phyloP scores from a whole-genome alignment of 2,329 filamentous ascomycete species.

The Parastagonospora avenae region DNA sequence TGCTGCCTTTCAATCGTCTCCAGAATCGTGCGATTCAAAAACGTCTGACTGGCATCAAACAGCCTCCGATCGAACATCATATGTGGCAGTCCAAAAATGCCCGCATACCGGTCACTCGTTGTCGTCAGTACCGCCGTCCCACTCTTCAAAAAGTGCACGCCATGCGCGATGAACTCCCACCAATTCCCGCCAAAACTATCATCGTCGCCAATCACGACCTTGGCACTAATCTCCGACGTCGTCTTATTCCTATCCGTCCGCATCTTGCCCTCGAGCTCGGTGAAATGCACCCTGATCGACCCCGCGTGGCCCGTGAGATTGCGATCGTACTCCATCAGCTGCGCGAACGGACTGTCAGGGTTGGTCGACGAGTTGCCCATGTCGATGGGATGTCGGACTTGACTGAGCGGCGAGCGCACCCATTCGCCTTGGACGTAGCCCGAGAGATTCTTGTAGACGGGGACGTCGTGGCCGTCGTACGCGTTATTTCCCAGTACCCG shows the following conservation, averaged over 20 bases:
- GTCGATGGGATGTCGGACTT: constrained; percentile 51
- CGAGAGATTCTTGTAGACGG: constrained; percentile 78
- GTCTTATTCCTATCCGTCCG: constrained; percentile 44
- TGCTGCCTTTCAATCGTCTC: constrained; percentile 70
- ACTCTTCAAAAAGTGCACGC: constrained; percentile 82
- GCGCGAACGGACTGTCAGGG: constrained; percentile 69
- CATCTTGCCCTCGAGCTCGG: constrained; percentile 55
- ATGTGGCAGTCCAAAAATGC: constrained; percentile 87
- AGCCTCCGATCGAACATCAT: constrained; percentile 66
- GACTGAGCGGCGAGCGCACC: constrained; percentile 62
- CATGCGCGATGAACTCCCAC: constrained; percentile 80
- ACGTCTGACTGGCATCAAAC: constrained; percentile 54
- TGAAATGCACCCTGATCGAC: constrained; percentile 73
- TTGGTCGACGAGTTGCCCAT: constrained; percentile 62
- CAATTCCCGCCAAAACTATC: constrained; percentile 68
- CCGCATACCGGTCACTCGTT: constrained; percentile 85
- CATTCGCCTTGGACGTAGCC: constrained; percentile 79
- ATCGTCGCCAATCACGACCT: constrained; percentile 74
- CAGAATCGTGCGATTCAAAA: constrained; percentile 76
- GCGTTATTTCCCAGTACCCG: constrained; percentile 46
- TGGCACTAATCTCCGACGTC: constrained; percentile 71
- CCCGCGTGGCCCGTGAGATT: constrained; percentile 75
- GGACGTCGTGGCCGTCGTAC: constrained; percentile 50
- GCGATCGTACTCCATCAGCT: constrained; percentile 67
- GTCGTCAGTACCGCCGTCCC: constrained; percentile 83